Percentiles rank a stretch among this genome's conserved stretches.
These are phyloP conservation scores for Pinus tabuliformis DNA, from an alignment of 75 land plant genomes.

Conservation along the genomic window DNA sequence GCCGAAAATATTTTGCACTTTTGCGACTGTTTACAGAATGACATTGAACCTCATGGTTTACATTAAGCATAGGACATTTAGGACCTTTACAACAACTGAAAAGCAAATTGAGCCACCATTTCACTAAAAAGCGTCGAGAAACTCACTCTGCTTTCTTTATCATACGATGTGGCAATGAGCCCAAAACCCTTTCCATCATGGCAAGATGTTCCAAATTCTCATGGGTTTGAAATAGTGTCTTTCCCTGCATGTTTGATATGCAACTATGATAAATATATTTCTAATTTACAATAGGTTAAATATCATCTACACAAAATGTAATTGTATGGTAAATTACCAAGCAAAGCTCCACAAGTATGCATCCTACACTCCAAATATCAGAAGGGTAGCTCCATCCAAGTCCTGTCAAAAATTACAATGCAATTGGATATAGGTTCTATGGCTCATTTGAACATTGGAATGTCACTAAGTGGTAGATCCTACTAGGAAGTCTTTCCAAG, in stretches of 20 bases:
- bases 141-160: conserved; percentile 62
- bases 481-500: neutral
- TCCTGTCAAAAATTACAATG: conserved; percentile 19
- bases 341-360: conserved; percentile 81
- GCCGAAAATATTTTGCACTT: conserved; percentile 75
- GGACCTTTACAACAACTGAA: too few relatives aligned
- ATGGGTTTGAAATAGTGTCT: conserved; percentile 80
- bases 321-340: conserved; percentile 31
- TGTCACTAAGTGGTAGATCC: neutral
- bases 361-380: conserved; percentile 92
- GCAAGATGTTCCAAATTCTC: conserved; percentile 83
- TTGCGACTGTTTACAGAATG: conserved; percentile 37
- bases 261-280: neutral
- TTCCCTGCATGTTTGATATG: conserved; percentile 38
- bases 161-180: conserved; percentile 62
- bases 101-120: neutral
- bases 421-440: neutral
- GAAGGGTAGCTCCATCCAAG: conserved; percentile 87
- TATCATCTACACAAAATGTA: neutral
- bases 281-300: neutral
- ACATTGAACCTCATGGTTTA: neutral
- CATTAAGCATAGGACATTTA: neutral
- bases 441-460: too few relatives aligned
- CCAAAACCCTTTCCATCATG: conserved; percentile 82
- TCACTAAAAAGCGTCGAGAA: neutral